Evolutionary conservation across 2,329 filamentous ascomycete species (phyloP), one percentile per base, ranked within the genome.

Genomic region (Talaromyces verruculosus): DNA sequence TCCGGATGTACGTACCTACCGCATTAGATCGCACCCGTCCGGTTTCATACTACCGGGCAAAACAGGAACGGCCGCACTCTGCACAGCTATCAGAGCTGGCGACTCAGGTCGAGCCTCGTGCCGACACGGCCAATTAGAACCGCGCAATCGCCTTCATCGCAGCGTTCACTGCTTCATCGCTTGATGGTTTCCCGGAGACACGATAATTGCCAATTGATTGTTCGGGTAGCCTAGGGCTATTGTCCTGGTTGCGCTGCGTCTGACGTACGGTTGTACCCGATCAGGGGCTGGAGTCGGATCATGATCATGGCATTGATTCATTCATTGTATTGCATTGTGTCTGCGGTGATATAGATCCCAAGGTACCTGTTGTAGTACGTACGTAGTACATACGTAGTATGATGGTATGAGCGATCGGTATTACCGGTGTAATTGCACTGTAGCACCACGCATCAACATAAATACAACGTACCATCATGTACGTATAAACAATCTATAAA

Each of bases 1-100:
- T 67, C 69, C 69, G 69, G 53, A 57, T 57, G 19, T 22, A 39
- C 35, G 33, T 35, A 35, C 33, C 10, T 13, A 35, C 33, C 53
- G 53, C 33, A 37, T 39, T 37, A 37, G 30, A 35, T 22, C n/a
- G 30, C 17, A 35, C 71, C 69, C 69, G 76, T 77, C 76, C 76
- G 75, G 76, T 78, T 77, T 78, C 75, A 77, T 74, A 75, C 30
- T 75, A 78, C 77, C 77, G 77, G 77, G 75, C 73, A 77, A 79
- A 78, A 73, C 77, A 78, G 77, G 77, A 66, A 77, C 71, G 77
- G 43, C 75, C 72, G 74, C 76, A 74, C 77, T 57, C 8, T 53
- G 47, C n/a, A 57, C 33, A 57, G 33, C 53, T 37, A 25, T 57
- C n/a, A 57, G 30, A 37, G 15, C n/a, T 22, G 53, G n/a, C 25